A percentile compares a stretch with the other conserved stretches of the same genome.
Conservation (phyloP, 2,329 filamentous ascomycete species). For the Aureobasidium sp. region DNA sequence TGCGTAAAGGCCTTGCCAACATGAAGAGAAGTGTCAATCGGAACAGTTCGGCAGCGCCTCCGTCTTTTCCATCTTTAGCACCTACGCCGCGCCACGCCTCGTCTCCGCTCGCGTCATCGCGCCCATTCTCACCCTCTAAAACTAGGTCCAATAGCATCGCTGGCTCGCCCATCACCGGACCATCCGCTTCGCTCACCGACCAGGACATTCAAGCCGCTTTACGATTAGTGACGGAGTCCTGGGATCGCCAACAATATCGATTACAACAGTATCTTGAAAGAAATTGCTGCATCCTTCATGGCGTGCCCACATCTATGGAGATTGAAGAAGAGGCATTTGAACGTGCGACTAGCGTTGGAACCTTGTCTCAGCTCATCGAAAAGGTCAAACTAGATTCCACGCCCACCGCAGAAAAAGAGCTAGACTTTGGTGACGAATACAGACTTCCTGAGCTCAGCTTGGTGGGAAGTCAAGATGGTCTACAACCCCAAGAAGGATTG, state of each 20-base stretch:
- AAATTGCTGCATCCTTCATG: conserved; percentile 40
- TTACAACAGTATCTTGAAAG: conserved; percentile 41
- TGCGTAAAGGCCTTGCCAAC: conserved; percentile 28
- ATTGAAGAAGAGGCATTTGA: conserved; percentile 42
- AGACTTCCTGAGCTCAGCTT: neutral
- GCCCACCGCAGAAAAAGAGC: conserved; percentile 34
- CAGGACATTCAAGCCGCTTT: conserved; percentile 46
- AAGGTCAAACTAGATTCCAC: conserved; percentile 41
- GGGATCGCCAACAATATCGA: conserved; percentile 43
- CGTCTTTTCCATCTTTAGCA: conserved; percentile 24
- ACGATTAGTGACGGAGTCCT: conserved; percentile 42
- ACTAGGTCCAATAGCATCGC: conserved; percentile 19
- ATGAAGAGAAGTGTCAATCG: conserved; percentile 27
- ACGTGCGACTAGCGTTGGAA: conserved; percentile 34
- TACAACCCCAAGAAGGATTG: neutral
- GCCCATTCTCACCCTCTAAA: conserved; percentile 15
- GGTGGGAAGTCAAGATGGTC: neutral
- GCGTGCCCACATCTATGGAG: conserved; percentile 37
- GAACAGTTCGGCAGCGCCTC: conserved; percentile 24
- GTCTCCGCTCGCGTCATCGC: conserved; percentile 23
- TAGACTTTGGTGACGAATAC: conserved; percentile 26
- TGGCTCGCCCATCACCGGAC: conserved; percentile 21
- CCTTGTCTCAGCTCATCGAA: conserved; percentile 36
- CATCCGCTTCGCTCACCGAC: conserved; percentile 32
- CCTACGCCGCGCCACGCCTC: conserved; percentile 5